A percentile compares a stretch with the other conserved stretches of the same genome.
phyloP scores from a whole-genome alignment of 306 rosid species.

The Vigna angularis region DNA sequence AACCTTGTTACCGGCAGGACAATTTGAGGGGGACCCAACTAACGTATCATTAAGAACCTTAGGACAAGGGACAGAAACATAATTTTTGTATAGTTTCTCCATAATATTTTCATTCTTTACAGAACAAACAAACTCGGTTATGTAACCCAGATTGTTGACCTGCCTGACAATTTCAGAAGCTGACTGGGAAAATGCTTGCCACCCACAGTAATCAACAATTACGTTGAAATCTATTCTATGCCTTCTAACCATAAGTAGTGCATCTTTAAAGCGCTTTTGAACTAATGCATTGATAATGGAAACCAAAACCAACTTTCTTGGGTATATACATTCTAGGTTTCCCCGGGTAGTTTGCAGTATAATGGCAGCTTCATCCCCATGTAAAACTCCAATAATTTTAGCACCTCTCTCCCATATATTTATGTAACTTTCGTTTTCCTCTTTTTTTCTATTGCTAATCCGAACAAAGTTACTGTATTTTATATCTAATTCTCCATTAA shows the following conservation, averaged over 20 bases:
- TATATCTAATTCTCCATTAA: conserved; percentile 60
- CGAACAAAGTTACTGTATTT: conserved; percentile 66
- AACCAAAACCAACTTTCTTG: conserved; percentile 86
- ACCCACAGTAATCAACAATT: conserved; percentile 84
- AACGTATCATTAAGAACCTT: conserved; percentile 53
- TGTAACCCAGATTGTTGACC: conserved; percentile 80
- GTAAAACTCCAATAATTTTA: conserved; percentile 79
- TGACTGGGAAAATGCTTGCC: conserved; percentile 73
- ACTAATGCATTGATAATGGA: conserved; percentile 82
- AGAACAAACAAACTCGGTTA: conserved; percentile 96
- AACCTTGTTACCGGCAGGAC: conserved; percentile 67
- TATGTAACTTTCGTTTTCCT: conserved; percentile 63
- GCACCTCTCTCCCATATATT: conserved; percentile 97
- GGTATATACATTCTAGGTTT: conserved; percentile 87
- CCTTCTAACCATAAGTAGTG: conserved; percentile 91
- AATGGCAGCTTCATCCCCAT: conserved; percentile 89
- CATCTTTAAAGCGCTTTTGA: conserved; percentile 84
- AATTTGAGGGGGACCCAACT: conserved; percentile 48
- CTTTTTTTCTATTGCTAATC: conserved; percentile 53
- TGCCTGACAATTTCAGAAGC: conserved; percentile 88
- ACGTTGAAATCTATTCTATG: conserved; percentile 95
- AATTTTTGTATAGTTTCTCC: conserved; percentile 70
- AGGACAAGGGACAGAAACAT: conserved; percentile 51
- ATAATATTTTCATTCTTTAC: conserved; percentile 75
- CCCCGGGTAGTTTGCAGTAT: conserved; percentile 87